phyloP scores from a whole-genome alignment of 176 grass and related monocot genomes.

The Triticum turgidum region DNA sequence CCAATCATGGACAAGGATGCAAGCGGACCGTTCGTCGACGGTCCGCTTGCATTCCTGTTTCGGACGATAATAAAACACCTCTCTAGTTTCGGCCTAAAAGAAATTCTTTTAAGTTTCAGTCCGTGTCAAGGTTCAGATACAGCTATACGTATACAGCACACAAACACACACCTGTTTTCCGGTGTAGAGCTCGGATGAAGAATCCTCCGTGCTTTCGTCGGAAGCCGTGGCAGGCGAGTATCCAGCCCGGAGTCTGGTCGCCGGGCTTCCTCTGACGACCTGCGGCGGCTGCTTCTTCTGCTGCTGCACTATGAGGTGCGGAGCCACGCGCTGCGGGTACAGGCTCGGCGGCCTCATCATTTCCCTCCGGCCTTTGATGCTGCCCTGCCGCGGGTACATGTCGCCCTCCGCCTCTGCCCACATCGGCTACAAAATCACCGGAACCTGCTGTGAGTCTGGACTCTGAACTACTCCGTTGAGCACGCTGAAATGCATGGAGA shows the following conservation, averaged over 20 bases:
- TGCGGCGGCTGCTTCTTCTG: conserved; percentile 20
- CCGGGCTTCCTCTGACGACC: conserved; percentile 19
- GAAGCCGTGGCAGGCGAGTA: conserved; percentile 23
- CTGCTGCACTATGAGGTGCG: conserved; percentile 54
- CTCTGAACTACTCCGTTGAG: neutral
- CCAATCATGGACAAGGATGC: too few relatives aligned
- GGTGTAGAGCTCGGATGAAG: conserved; percentile 37
- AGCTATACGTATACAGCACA: too few relatives aligned
- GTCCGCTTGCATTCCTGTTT: too few relatives aligned
- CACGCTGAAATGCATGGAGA: neutral
- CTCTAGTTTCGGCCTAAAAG: too few relatives aligned
- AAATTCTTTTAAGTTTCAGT: neutral
- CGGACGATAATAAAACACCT: too few relatives aligned
- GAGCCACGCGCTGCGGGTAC: conserved; percentile 66
- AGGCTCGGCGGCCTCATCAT: conserved; percentile 44
- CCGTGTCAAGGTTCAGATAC: neutral
- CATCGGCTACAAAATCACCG: conserved; percentile 40
- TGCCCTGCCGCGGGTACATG: conserved; percentile 43
- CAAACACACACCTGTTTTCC: conserved; percentile 28
- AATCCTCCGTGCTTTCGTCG: conserved; percentile 40
- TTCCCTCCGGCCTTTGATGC: conserved; percentile 24
- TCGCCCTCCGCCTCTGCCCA: conserved; percentile 53
- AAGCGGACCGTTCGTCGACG: too few relatives aligned
- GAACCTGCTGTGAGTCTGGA: neutral
- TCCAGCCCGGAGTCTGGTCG: conserved; percentile 8